A percentile compares a stretch with the other conserved stretches of the same genome.
phyloP scores from a whole-genome alignment of 2,329 filamentous ascomycete genomes.

The Neofusicoccum sp. region DNA sequence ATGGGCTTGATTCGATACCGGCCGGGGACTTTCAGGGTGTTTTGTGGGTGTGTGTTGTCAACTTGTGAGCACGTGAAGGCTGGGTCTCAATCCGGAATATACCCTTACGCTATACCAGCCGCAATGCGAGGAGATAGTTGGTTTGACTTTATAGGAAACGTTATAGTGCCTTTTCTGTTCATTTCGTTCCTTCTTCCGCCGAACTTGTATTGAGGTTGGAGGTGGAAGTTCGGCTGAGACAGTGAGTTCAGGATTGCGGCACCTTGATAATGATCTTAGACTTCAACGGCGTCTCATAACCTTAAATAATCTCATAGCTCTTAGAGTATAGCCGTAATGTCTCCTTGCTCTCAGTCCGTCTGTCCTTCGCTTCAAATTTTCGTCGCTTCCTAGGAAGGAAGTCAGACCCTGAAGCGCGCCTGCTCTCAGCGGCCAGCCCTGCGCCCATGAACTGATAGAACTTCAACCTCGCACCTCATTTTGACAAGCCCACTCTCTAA shows the following conservation, averaged over 20 bases:
- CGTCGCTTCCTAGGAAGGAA: background rate
- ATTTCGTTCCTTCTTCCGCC: no score
- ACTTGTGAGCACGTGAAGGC: constrained; percentile 5
- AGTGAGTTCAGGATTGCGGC: no score
- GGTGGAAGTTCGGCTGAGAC: no score
- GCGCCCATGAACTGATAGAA: background rate
- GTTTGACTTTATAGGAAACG: background rate
- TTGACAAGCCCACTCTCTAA: background rate
- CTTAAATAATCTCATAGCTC: no score
- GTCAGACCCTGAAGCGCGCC: background rate
- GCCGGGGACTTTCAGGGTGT: background rate
- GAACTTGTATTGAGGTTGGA: background rate
- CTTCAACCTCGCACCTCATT: background rate
- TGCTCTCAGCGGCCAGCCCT: background rate
- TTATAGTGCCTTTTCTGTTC: background rate
- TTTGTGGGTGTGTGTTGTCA: background rate
- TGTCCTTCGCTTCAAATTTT: no score
- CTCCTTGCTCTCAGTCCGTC: background rate
- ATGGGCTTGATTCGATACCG: constrained; percentile 16
- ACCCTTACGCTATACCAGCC: constrained; percentile 17
- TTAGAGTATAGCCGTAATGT: no score
- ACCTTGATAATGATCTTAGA: no score
- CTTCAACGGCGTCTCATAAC: no score
- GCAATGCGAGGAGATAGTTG: constrained; percentile 1
- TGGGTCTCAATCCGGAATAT: constrained; percentile 15